A percentile compares a stretch with the other conserved stretches of the same genome.
Evolutionary conservation across 805 yeast genomes (phyloP).

Genomic region (Spathaspora gorwiae): DNA sequence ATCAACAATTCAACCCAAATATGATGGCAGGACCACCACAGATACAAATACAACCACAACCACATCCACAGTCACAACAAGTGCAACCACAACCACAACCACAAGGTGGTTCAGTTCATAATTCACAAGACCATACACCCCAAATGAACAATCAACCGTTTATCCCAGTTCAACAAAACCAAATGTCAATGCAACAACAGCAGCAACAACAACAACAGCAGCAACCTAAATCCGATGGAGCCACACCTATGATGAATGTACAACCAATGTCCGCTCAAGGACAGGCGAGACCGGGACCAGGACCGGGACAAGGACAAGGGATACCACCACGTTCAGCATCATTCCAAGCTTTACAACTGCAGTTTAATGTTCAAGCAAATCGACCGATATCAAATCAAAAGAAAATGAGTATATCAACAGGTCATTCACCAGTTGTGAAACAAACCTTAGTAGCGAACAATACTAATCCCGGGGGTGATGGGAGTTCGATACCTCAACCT

Average conservation of each 20-base stretch:
- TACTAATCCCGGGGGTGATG: slow-evolving; percentile 7
- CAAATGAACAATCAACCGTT: slow-evolving; percentile 21
- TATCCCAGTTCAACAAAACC: slow-evolving; percentile 8
- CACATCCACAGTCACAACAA: neutral
- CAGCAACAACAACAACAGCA: slow-evolving; percentile 14
- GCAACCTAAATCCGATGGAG: neutral
- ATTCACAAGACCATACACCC: slow-evolving; percentile 26
- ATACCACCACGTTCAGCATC: neutral
- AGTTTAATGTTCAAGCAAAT: neutral
- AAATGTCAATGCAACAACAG: slow-evolving; percentile 21
- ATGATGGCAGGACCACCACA: slow-evolving; percentile 3
- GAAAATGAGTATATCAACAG: slow-evolving; percentile 12
- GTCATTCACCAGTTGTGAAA: slow-evolving; percentile 11
- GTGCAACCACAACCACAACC: neutral
- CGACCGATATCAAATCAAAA: neutral
- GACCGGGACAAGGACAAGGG: neutral
- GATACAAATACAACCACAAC: neutral
- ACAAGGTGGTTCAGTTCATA: neutral
- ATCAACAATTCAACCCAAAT: slow-evolving; percentile 7
- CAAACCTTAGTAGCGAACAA: slow-evolving; percentile 3
- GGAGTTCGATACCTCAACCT: slow-evolving; percentile 5
- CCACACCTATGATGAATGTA: neutral
- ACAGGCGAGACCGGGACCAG: neutral
- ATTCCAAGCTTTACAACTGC: neutral
- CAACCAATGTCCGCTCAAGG: neutral